These are phyloP conservation scores for Trametes cingulata DNA, from an alignment of 768 basidiomycete species.

Conservation along the genomic window DNA sequence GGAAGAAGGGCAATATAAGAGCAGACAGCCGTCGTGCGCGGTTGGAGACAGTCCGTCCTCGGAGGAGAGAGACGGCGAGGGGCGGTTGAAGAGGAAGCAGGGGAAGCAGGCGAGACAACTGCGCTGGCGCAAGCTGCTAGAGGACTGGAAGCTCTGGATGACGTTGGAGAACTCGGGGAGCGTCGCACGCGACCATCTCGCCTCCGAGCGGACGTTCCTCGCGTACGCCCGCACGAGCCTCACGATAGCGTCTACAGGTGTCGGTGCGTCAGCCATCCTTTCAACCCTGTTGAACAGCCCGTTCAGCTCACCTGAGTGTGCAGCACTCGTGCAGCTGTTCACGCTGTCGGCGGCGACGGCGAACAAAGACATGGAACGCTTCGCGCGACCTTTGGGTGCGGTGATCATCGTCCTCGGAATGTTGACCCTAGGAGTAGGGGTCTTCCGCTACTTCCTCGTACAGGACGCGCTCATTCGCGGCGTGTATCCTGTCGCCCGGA, in stretches of 20 bases:
- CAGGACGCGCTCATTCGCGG: constrained; percentile 41
- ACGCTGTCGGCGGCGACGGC: constrained; percentile 35
- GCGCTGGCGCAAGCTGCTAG: constrained; percentile 7
- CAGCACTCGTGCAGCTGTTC: constrained; percentile 52
- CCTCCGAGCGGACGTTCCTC: constrained; percentile 51
- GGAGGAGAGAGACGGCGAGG: constrained; percentile 6
- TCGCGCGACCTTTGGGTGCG: constrained; percentile 48
- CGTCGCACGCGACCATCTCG: constrained; percentile 55
- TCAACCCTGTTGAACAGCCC: neutral
- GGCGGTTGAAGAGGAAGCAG: neutral
- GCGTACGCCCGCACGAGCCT: constrained; percentile 56
- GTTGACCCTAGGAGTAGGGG: constrained; percentile 36
- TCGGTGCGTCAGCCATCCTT: constrained; percentile 36
- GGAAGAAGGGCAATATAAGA: neutral
- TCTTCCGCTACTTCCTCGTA: constrained; percentile 41
- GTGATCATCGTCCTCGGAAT: constrained; percentile 40
- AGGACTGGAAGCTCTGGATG: constrained; percentile 28
- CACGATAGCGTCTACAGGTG: constrained; percentile 47
- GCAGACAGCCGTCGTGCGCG: neutral
- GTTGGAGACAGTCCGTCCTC: neutral
- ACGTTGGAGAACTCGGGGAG: constrained; percentile 48
- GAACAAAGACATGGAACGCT: constrained; percentile 24
- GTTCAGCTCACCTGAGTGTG: neutral
- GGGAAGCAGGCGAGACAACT: neutral
- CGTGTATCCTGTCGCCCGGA: constrained; percentile 44